Base-by-base conservation (phyloP, 2,329 filamentous ascomycete species). In the Penicillium verrucosum region DNA sequence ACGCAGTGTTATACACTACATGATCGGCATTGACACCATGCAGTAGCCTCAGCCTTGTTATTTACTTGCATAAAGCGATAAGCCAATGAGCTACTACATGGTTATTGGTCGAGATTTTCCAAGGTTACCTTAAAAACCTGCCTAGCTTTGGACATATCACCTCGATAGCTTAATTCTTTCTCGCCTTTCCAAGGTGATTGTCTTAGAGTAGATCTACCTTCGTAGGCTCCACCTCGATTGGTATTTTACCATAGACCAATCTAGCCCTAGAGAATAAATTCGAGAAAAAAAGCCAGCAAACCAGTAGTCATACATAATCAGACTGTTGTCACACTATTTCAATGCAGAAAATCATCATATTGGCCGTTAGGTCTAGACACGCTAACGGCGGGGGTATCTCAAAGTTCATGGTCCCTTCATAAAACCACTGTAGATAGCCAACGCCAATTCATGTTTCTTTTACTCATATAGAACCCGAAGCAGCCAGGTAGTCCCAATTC, bases 351-450 rank as follows among this genome's bases (percentile, higher is more conserved):
- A 57, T 53, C 16, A 23, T 42, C 30, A 55, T 50, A 44, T 50
- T 29, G 25, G 46, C 52, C 45, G 23, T 54, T 54, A 51, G 30
- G 30, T 50, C 30, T 23, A 43, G 25, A 32, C 38, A 42, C 49
- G 21, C 45, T 55, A 55, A 55, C 52, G 38, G 30, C 37, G 30
- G 51, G 59, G 60, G 60, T 60, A 62, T 62, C 60, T 58, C 52
- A 55, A 56, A 52, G 45, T 58, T 37, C 43, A 58, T 52, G 48
- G 51, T 50, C 54, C 42, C 45, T 41, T 48, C 55, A 27, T 27
- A 54, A 54, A 36, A 56, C 36, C 41, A 54, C 23, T 11, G 54
- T 44, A 40, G 49, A 56, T 45, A 36, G 21, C 38, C 21, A 48
- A 54, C 50, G 50, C 50, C 51, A 45, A 29, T 51, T 36, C 53